Evolutionary conservation across 768 basidiomycete species (phyloP).

Genomic region (Tephrocybe sp.): DNA sequence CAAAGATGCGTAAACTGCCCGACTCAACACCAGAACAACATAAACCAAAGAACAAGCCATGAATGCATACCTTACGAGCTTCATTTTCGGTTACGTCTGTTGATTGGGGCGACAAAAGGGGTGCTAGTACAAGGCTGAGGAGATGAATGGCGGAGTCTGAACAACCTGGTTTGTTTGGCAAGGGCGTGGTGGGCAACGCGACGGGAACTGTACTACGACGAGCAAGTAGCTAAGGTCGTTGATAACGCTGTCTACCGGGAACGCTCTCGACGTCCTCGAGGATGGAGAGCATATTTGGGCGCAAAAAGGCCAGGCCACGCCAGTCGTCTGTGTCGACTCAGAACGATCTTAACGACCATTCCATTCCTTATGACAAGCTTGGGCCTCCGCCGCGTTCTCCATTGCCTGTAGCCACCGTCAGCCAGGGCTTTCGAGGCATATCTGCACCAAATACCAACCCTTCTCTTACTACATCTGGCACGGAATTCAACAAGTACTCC

Average conservation of each 20-base stretch:
- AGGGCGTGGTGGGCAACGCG: slow-evolving; percentile 6
- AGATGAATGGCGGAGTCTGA: slow-evolving; percentile 15
- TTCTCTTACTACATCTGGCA: slow-evolving; percentile 68
- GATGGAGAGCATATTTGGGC: slow-evolving; percentile 71
- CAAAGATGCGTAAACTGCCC: neutral
- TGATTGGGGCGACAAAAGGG: neutral
- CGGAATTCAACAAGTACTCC: slow-evolving; percentile 66
- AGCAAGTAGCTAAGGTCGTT: neutral
- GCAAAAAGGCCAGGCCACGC: slow-evolving; percentile 61
- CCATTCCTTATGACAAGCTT: slow-evolving; percentile 74
- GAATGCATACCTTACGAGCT: slow-evolving; percentile 73
- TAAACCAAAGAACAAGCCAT: slow-evolving; percentile 7
- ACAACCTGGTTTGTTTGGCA: slow-evolving; percentile 14
- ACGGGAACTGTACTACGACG: neutral
- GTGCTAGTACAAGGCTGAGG: slow-evolving; percentile 9
- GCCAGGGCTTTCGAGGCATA: slow-evolving; percentile 62
- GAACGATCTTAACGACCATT: slow-evolving; percentile 63
- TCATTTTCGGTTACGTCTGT: slow-evolving; percentile 46
- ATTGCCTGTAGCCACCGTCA: slow-evolving; percentile 52
- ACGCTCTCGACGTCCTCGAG: neutral
- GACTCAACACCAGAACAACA: neutral
- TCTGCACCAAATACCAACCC: slow-evolving; percentile 87
- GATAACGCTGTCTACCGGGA: neutral
- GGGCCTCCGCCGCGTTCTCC: slow-evolving; percentile 59
- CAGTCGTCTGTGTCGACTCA: slow-evolving; percentile 61